These are phyloP conservation scores for Houttuynia cordata DNA, from an alignment of 164 flowering plant species.

Conservation along the genomic window DNA sequence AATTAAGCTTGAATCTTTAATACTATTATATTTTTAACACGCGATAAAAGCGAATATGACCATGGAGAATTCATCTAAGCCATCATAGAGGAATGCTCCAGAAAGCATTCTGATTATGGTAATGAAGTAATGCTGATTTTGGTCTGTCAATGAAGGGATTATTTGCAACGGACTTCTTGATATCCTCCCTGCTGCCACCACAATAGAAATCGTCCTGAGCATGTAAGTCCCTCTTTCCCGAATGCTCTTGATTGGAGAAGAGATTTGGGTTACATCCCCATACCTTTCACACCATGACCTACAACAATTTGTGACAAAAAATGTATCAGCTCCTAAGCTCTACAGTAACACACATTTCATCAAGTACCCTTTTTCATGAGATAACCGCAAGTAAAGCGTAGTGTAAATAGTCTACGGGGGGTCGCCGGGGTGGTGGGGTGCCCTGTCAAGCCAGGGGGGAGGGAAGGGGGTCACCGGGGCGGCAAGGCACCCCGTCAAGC, in stretches of 20 bases:
- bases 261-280: conserved; percentile 64
- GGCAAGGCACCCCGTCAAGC: too few relatives aligned
- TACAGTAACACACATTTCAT: too few relatives aligned
- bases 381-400: too few relatives aligned
- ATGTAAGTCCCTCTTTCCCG: conserved; percentile 1
- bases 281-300: conserved; percentile 76
- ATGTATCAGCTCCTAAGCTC: background rate
- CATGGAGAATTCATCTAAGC: background rate
- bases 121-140: conserved; percentile 14
- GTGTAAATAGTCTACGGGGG: too few relatives aligned
- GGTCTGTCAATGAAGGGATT: conserved; percentile 22
- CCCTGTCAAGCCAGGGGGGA: too few relatives aligned
- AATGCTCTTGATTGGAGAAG: conserved; percentile 11
- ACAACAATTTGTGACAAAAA: background rate
- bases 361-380: too few relatives aligned
- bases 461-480: too few relatives aligned
- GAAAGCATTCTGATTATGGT: conserved; percentile 31
- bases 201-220: background rate
- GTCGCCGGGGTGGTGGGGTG: too few relatives aligned
- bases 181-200: background rate
- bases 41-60: too few relatives aligned
- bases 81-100: conserved; percentile 19
- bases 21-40: too few relatives aligned
- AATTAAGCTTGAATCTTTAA: too few relatives aligned
- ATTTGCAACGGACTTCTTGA: background rate